These are phyloP conservation scores for Primulina huaijiensis DNA, from an alignment of 257 asterid genomes.

Conservation along the genomic window DNA sequence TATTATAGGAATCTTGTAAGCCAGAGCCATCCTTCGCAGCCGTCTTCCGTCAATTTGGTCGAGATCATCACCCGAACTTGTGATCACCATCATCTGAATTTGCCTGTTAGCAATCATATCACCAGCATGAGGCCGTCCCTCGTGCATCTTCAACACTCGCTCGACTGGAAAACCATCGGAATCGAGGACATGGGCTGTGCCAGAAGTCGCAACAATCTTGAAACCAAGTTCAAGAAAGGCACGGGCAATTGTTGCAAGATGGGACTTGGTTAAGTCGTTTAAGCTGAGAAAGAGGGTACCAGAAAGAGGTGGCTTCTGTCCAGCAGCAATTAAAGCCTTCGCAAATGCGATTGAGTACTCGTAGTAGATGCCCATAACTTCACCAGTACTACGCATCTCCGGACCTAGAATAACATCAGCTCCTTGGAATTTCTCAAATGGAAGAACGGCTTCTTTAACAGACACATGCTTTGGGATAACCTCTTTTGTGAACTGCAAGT, in stretches of 20 bases:
- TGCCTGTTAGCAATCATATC: constrained; percentile 86
- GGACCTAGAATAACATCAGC: constrained; percentile 94
- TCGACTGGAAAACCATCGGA: constrained; percentile 65
- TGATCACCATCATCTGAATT: constrained; percentile 91
- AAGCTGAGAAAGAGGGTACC: constrained; percentile 89
- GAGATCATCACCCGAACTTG: constrained; percentile 77
- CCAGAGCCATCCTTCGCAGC: constrained; percentile 90
- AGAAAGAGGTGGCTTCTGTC: constrained; percentile 78
- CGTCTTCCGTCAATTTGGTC: constrained; percentile 88
- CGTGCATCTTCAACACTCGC: constrained; percentile 88
- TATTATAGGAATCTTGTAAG: constrained; percentile 88
- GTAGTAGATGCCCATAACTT: constrained; percentile 79
- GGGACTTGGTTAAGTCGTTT: constrained; percentile 76
- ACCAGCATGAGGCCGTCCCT: constrained; percentile 89
- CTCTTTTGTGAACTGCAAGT: constrained; percentile 71
- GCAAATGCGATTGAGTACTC: constrained; percentile 83
- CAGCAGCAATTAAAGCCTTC: constrained; percentile 89
- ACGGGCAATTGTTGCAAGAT: constrained; percentile 58
- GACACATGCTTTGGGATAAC: constrained; percentile 79
- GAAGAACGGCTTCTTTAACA: constrained; percentile 94
- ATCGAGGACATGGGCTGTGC: constrained; percentile 85
- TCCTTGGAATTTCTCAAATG: constrained; percentile 94
- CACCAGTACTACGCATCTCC: constrained; percentile 99
- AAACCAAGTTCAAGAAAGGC: constrained; percentile 67
- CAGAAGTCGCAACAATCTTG: constrained; percentile 77